Evolutionary conservation across 306 rosid genomes (phyloP).

Genomic region (Clitoria ternatea): DNA sequence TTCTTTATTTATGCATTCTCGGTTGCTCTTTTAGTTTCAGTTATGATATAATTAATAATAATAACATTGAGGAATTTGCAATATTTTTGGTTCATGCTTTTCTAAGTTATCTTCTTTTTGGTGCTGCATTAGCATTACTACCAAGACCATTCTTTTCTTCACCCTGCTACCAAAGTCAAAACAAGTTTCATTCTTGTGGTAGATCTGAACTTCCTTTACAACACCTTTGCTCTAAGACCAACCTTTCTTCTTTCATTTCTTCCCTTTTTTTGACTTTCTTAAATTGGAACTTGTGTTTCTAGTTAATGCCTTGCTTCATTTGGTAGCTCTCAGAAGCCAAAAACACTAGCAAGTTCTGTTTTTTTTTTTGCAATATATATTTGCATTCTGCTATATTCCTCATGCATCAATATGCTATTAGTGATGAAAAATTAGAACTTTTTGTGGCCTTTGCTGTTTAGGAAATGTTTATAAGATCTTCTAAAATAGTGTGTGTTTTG

Average conservation of each 20-base stretch:
- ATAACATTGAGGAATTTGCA: background rate
- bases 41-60: too few species aligned
- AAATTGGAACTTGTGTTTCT: background rate
- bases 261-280: background rate
- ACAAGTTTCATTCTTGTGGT: background rate
- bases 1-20: background rate
- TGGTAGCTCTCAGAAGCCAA: background rate
- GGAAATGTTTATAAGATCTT: conserved; percentile 6
- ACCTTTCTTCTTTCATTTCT: background rate
- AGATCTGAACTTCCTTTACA: conserved; percentile 18
- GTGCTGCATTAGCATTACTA: background rate
- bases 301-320: background rate
- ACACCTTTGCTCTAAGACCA: background rate
- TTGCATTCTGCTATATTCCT: background rate
- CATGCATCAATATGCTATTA: background rate
- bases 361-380: background rate
- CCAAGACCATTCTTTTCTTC: background rate
- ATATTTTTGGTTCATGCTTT: conserved; percentile 1
- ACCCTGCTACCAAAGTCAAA: background rate
- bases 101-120: background rate
- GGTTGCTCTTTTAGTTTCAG: background rate
- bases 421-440: background rate
- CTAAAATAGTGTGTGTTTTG: background rate
- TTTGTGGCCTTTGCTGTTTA: background rate
- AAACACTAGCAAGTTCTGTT: conserved; percentile 10